Conservation (phyloP, 2,329 filamentous ascomycete genomes). For the Monosporascus sp. region DNA sequence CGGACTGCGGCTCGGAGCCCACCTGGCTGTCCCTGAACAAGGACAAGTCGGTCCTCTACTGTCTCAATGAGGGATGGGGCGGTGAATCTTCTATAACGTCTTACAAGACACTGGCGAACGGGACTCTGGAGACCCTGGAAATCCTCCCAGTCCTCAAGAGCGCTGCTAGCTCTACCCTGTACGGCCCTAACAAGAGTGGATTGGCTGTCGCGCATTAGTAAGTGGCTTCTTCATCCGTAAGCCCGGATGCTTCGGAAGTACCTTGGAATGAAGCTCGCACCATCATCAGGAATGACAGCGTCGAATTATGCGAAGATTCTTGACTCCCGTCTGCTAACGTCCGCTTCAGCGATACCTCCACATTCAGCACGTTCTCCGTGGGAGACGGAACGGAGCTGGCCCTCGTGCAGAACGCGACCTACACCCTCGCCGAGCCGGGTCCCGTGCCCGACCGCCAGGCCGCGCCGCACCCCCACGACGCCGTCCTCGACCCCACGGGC, state of each 20-base stretch:
- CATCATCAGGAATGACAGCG: no score
- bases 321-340: no score
- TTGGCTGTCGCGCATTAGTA: constrained; percentile 27
- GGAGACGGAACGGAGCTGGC: constrained; percentile 32
- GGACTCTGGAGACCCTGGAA: constrained; percentile 40
- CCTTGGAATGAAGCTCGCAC: no score
- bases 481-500: constrained; percentile 60
- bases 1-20: constrained; percentile 48
- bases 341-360: constrained; percentile 20
- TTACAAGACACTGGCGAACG: constrained; percentile 37
- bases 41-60: constrained; percentile 48
- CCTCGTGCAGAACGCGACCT: constrained; percentile 34
- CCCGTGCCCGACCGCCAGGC: constrained; percentile 45
- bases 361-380: constrained; percentile 42
- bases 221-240: constrained; percentile 14
- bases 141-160: constrained; percentile 20
- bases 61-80: constrained; percentile 50
- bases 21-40: constrained; percentile 57
- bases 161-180: constrained; percentile 24
- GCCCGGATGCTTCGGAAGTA: background rate
- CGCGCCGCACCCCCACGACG: constrained; percentile 58
- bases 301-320: no score
- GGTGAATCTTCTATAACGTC: constrained; percentile 17
- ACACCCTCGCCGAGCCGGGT: constrained; percentile 33
- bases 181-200: constrained; percentile 22